Conservation (phyloP, 306 rosid genomes). For the Dalbergia cochinchinensis region DNA sequence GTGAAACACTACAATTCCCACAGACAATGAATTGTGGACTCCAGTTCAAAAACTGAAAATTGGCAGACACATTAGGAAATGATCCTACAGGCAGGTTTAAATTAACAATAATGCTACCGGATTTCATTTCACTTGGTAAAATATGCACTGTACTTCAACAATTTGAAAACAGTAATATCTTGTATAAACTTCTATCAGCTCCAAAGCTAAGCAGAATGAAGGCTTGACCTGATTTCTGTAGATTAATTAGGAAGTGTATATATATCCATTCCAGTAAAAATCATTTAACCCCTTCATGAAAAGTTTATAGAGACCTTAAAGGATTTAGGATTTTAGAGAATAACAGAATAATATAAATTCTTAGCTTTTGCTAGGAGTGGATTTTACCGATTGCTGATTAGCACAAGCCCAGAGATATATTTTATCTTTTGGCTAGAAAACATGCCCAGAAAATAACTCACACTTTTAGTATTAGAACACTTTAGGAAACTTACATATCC, state of each 20-base stretch:
- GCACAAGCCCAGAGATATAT: slow-evolving; percentile 18
- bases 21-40: background rate
- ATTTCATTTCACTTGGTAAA: slow-evolving; percentile 13
- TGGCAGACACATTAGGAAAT: slow-evolving; percentile 23
- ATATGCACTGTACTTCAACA: background rate
- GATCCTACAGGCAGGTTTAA: slow-evolving; percentile 28
- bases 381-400: slow-evolving; percentile 11
- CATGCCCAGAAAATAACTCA: slow-evolving; percentile 17
- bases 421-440: background rate
- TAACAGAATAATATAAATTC: slow-evolving; percentile 36
- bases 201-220: background rate
- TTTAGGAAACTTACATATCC: slow-evolving; percentile 79
- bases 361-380: slow-evolving; percentile 6
- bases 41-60: slow-evolving; percentile 34
- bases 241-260: background rate
- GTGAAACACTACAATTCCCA: slow-evolving; percentile 19
- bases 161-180: slow-evolving; percentile 16
- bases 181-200: slow-evolving; percentile 19
- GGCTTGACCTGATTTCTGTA: slow-evolving; percentile 21
- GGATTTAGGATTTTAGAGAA: slow-evolving; percentile 32
- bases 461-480: background rate
- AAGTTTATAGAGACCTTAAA: slow-evolving; percentile 11
- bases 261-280: background rate
- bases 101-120: slow-evolving; percentile 22
- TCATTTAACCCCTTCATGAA: slow-evolving; percentile 28